phyloP scores from a whole-genome alignment of 371 early-diverging fungal genomes.

The Syncephalastrum sp. region DNA sequence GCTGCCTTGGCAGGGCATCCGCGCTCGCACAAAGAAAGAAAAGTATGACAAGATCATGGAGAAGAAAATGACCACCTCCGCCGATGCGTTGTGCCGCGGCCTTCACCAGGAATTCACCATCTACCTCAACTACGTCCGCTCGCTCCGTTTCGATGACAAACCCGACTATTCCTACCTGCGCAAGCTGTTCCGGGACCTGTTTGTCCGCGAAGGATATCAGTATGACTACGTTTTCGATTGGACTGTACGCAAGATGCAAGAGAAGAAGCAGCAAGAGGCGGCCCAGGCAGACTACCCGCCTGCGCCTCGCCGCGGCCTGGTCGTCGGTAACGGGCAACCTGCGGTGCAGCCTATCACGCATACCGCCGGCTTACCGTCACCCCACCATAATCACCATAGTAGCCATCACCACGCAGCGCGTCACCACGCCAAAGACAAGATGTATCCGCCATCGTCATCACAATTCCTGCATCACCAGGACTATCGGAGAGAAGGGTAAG shows the following conservation, averaged over 20 bases:
- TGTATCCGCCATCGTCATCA: no score
- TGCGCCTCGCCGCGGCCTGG: no score
- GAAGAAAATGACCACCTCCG: conserved; percentile 98
- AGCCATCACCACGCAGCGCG: conserved; percentile 3
- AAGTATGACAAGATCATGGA: conserved; percentile 99
- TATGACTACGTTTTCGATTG: conserved; percentile 99
- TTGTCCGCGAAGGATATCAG: conserved; percentile 93
- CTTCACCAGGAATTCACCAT: conserved; percentile 95
- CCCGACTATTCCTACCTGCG: conserved; percentile 99
- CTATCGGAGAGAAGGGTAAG: no score
- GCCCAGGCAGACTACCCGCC: neutral
- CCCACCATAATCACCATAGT: conserved; percentile 1
- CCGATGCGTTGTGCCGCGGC: conserved; percentile 94
- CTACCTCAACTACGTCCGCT: conserved; percentile 96
- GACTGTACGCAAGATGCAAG: conserved; percentile 62
- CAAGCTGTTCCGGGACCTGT: conserved; percentile 94
- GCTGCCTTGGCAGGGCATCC: conserved; percentile 99
- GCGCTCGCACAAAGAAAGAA: conserved; percentile 98
- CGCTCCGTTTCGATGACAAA: conserved; percentile 97
- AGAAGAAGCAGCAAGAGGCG: conserved; percentile 13
- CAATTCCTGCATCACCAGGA: no score
- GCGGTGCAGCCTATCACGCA: neutral
- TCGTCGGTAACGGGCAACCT: no score
- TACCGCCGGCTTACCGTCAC: conserved; percentile 4
- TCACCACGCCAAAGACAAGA: no score